A percentile compares a stretch with the other conserved stretches of the same genome.
These are phyloP conservation scores for Erodium moschatum DNA, from an alignment of 441 rosid genomes.

Conservation along the genomic window DNA sequence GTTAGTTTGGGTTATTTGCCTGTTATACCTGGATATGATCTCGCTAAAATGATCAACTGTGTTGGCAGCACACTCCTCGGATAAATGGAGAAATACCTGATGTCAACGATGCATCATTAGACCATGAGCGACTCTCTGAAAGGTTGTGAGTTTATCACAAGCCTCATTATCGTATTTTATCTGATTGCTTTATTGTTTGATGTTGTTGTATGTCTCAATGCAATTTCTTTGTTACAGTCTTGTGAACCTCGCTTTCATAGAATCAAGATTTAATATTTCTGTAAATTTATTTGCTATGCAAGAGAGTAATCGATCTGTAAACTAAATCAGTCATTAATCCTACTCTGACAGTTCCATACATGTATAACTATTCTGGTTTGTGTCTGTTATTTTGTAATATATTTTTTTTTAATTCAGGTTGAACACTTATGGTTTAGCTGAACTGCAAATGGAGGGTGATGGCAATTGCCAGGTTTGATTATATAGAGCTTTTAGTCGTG, in stretches of 20 bases:
- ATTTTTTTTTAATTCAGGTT: constrained; percentile 39
- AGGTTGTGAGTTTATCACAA: constrained; percentile 37
- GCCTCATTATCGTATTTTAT: background rate
- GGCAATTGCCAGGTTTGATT: constrained; percentile 87
- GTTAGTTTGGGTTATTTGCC: background rate
- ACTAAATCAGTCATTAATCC: background rate
- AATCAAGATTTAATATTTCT: too few species aligned
- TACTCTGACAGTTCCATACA: background rate
- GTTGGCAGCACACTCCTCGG: constrained; percentile 81
- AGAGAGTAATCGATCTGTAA: too few species aligned
- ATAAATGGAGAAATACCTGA: constrained; percentile 72
- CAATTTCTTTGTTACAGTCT: too few species aligned
- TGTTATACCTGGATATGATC: background rate
- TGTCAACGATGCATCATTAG: constrained; percentile 69
- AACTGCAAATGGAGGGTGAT: constrained; percentile 86
- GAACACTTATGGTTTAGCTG: constrained; percentile 69
- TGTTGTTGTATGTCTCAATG: too few species aligned
- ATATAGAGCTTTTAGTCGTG: constrained; percentile 12
- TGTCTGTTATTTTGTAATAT: constrained; percentile 6
- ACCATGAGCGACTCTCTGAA: constrained; percentile 79
- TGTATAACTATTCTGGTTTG: background rate
- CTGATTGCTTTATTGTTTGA: background rate
- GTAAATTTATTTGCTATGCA: too few species aligned
- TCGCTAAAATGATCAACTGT: constrained; percentile 19
- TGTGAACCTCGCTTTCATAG: too few species aligned